Evolutionary conservation across 192 early-diverging fungal genomes (phyloP), one percentile per base, ranked within the genome.

Genomic region (Umbelopsis sp.): DNA sequence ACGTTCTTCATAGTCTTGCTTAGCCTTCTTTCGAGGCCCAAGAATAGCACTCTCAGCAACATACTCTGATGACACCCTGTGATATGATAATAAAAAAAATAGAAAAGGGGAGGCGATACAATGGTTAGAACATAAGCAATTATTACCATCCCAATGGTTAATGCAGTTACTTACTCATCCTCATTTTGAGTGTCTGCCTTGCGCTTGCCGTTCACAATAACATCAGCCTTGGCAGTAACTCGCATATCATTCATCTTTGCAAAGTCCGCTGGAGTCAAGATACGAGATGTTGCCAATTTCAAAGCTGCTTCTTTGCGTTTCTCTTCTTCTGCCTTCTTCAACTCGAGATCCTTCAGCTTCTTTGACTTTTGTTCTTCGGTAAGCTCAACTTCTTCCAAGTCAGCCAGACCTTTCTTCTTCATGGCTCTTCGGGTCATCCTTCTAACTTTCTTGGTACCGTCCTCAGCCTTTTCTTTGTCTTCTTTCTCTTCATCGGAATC

Each of bases 181-280:
- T 71, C 56, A 29, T 29, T 53, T 32, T 50, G 17, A 14, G 36
- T 43, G 5, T 34, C 71, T n/a, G 66, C 72, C 17, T 43, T 44
- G 11, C 79, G 56, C 22, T 72, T 76, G 32, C 47, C 65, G 21
- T 68, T 45, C 2, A 47, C 31, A 11, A 68, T 45, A 16, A 62
- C 71, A 38, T 90, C 86, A 22, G 86, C 85, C 68, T 93, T 89
- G 51, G 86, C 76, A 26, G 89, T 79, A 62, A 86, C 81, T 74
- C 90, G 92, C 31, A 95, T 84, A 70, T 90, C 88, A 62, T 92
- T 83, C 72, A 99, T 89, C 66, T 87, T 90, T 26, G 85, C 90
- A 81, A 98, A 98, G 84, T 99, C 97, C 29, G 94, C 92, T 36
- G 92, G 90, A 45, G 95, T 97, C 53, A 96, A 85, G 66, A 98